Evolutionary conservation across 768 basidiomycete genomes (phyloP).

Genomic region (Panaeolus papilionaceus): DNA sequence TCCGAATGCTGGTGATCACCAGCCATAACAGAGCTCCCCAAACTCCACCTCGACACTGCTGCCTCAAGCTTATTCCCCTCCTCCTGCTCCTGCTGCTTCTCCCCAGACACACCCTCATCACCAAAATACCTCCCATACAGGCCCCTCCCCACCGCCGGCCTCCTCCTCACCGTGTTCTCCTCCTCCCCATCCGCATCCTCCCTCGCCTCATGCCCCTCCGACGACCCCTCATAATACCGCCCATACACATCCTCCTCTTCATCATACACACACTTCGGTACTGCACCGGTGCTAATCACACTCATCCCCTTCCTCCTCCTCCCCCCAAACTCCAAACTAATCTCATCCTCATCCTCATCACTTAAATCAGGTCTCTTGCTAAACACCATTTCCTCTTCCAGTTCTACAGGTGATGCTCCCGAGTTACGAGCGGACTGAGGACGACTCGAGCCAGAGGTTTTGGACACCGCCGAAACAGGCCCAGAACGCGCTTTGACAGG

Average conservation of each 20-base stretch:
- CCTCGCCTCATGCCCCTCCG: background rate
- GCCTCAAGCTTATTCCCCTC: constrained; percentile 9
- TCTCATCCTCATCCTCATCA: background rate
- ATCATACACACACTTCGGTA: background rate
- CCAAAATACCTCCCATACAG: background rate
- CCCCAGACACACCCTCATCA: background rate
- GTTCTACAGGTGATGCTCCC: background rate
- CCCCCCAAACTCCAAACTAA: background rate
- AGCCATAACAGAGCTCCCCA: constrained; percentile 20
- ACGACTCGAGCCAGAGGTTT: too few relatives aligned
- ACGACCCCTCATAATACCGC: constrained; percentile 8
- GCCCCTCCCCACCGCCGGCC: background rate
- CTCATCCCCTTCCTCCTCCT: background rate
- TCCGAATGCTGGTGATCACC: background rate
- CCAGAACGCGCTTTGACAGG: too few relatives aligned
- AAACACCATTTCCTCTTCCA: constrained; percentile 7
- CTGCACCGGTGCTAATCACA: background rate
- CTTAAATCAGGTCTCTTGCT: background rate
- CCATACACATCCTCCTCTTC: constrained; percentile 4
- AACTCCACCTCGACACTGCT: constrained; percentile 21
- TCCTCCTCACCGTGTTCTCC: background rate
- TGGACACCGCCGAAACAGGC: background rate
- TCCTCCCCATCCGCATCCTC: background rate
- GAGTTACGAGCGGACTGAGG: background rate
- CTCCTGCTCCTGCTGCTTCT: background rate